These are phyloP conservation scores for Nicotiana obtusifolia DNA, from an alignment of 257 asterid genomes.

Conservation along the genomic window DNA sequence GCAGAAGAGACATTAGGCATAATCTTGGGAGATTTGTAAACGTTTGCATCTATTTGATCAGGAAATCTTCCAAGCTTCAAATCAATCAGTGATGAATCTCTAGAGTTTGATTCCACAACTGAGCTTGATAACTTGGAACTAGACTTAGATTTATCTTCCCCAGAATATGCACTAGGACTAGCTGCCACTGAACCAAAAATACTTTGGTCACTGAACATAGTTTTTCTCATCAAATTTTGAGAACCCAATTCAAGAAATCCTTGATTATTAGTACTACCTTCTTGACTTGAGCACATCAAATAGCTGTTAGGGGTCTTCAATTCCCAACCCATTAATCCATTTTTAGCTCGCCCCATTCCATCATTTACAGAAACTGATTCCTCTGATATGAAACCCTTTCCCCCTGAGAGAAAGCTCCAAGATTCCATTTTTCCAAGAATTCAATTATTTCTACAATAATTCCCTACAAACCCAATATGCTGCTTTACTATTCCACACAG, in stretches of 20 bases:
- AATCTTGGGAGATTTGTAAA: constrained; percentile 1
- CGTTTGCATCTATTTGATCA: constrained; percentile 20
- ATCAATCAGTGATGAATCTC: constrained; percentile 33
- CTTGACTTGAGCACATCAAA: constrained; percentile 19
- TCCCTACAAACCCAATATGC: background rate
- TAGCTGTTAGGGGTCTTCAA: constrained; percentile 20
- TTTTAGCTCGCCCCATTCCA: constrained; percentile 15
- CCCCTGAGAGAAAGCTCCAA: constrained; percentile 26
- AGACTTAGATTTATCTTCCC: constrained; percentile 28
- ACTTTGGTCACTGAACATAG: constrained; percentile 14
- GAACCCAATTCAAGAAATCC: constrained; percentile 22
- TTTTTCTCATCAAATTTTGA: constrained; percentile 17
- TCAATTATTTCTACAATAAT: background rate
- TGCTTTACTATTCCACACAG: background rate
- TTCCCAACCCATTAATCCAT: constrained; percentile 24
- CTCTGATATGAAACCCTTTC: constrained; percentile 18
- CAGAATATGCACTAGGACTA: constrained; percentile 8
- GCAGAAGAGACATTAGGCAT: constrained; percentile 15
- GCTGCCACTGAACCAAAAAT: background rate
- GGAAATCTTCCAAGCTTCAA: constrained; percentile 36
- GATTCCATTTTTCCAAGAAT: constrained; percentile 20
- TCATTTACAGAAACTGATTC: constrained; percentile 22
- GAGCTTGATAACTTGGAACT: constrained; percentile 29
- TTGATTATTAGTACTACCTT: constrained; percentile 14
- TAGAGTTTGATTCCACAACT: constrained; percentile 16